Conservation (phyloP, 495 filamentous ascomycete genomes). For the Aspergillus sparsus region DNA sequence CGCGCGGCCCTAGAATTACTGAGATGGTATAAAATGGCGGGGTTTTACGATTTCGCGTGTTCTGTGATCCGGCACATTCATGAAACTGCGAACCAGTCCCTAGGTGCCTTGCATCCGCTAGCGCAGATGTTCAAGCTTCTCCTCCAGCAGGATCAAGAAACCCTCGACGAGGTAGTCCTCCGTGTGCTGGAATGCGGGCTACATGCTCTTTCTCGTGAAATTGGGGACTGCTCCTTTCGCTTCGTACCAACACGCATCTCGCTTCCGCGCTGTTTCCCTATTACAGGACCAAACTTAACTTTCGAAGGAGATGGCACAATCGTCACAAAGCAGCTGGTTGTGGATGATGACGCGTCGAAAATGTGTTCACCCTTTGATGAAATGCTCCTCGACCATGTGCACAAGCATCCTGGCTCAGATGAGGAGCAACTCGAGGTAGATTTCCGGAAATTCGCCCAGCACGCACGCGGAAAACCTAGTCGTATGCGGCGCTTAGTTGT, state of each 20-base stretch:
- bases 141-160: not conserved
- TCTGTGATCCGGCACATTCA: not conserved
- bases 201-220: not conserved
- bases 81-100: not conserved
- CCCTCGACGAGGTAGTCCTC: not conserved
- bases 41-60: not conserved
- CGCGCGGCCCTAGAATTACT: not conserved
- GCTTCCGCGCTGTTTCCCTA: not conserved
- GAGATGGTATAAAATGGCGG: not conserved
- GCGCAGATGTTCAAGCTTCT: not conserved
- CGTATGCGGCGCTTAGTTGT: no score
- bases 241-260: not conserved
- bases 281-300: not conserved
- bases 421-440: not conserved
- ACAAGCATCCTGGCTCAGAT: not conserved
- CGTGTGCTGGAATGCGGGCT: not conserved
- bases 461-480: not conserved
- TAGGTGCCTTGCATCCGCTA: not conserved
- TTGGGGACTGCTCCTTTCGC: not conserved
- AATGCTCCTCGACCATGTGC: not conserved
- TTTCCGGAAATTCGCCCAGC: not conserved
- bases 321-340: not conserved
- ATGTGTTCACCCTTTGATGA: not conserved
- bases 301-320: not conserved
- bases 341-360: not conserved